Conservation (phyloP, 139 green algal species). For the Closterium sp. region DNA sequence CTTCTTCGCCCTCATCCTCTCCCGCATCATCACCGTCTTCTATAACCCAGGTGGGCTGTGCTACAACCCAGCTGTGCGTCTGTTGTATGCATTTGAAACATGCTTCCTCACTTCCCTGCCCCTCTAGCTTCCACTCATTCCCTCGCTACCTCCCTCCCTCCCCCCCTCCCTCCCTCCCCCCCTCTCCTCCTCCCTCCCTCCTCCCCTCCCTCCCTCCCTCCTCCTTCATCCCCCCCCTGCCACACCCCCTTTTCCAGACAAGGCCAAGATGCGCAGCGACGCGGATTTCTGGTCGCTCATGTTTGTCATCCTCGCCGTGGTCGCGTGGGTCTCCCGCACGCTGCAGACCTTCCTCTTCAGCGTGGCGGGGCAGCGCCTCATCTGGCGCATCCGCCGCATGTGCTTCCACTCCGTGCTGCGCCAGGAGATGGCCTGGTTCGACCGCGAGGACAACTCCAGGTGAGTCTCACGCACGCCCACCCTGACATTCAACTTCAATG, state of each 20-base stretch:
- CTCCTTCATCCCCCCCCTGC: too few relatives aligned
- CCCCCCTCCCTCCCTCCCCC: too few relatives aligned
- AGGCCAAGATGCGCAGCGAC: background rate
- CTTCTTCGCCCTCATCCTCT: constrained; percentile 52
- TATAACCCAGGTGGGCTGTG: constrained; percentile 10
- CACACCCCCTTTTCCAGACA: background rate
- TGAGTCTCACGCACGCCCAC: too few relatives aligned
- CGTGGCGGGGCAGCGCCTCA: constrained; percentile 44
- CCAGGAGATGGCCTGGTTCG: constrained; percentile 59
- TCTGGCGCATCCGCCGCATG: constrained; percentile 37
- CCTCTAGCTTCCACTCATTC: constrained; percentile 45
- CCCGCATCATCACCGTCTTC: constrained; percentile 50
- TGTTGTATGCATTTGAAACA: too few relatives aligned
- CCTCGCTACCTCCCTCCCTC: constrained; percentile 12
- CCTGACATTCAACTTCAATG: too few relatives aligned
- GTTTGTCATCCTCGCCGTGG: constrained; percentile 44
- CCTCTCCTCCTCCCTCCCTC: constrained; percentile 41
- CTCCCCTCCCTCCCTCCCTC: background rate
- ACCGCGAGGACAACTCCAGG: constrained; percentile 18
- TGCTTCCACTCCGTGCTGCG: constrained; percentile 52
- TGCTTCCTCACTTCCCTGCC: constrained; percentile 19
- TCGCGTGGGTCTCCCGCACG: constrained; percentile 3
- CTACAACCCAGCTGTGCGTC: too few relatives aligned
- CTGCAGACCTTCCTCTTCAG: constrained; percentile 40
- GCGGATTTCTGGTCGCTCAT: constrained; percentile 42